A percentile compares a stretch with the other conserved stretches of the same genome.
Conservation (phyloP, 495 filamentous ascomycete species). For the Penicillium crystallinum region DNA sequence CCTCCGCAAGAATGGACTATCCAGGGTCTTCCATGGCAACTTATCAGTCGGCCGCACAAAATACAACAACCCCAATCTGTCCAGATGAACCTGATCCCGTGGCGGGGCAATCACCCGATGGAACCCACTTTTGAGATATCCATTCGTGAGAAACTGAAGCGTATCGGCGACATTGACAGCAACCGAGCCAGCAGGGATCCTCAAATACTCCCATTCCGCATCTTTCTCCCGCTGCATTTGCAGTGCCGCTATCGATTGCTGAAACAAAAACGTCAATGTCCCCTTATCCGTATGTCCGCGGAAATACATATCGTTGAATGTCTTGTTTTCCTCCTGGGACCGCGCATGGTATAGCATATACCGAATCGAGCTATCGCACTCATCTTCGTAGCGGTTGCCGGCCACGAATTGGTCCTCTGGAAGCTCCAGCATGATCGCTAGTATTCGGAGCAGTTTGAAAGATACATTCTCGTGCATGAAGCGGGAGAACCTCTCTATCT, state of each 20-base stretch:
- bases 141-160: slow-evolving; percentile 36
- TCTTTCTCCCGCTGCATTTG: slow-evolving; percentile 34
- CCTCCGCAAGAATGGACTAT: slow-evolving; percentile 14
- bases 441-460: slow-evolving; percentile 41
- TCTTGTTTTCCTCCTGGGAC: slow-evolving; percentile 36
- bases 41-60: slow-evolving; percentile 37
- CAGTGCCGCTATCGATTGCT: slow-evolving; percentile 51
- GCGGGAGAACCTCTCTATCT: slow-evolving; percentile 47
- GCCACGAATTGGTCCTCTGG: slow-evolving; percentile 46
- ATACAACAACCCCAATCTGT: slow-evolving; percentile 43
- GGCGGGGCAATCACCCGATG: slow-evolving; percentile 47
- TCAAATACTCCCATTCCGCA: slow-evolving; percentile 20
- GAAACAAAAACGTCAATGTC: slow-evolving; percentile 49
- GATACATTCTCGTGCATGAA: slow-evolving; percentile 45
- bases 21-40: slow-evolving; percentile 11
- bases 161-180: slow-evolving; percentile 46
- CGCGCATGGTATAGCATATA: slow-evolving; percentile 52
- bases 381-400: slow-evolving; percentile 45
- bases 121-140: slow-evolving; percentile 40
- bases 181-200: slow-evolving; percentile 24
- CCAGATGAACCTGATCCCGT: slow-evolving; percentile 37
- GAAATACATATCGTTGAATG: slow-evolving; percentile 35
- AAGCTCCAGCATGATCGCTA: slow-evolving; percentile 49
- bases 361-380: slow-evolving; percentile 43
- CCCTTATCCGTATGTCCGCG: slow-evolving; percentile 52